Evolutionary conservation across 2,329 filamentous ascomycete genomes (phyloP).

Genomic region (Dendryphion nanum): DNA sequence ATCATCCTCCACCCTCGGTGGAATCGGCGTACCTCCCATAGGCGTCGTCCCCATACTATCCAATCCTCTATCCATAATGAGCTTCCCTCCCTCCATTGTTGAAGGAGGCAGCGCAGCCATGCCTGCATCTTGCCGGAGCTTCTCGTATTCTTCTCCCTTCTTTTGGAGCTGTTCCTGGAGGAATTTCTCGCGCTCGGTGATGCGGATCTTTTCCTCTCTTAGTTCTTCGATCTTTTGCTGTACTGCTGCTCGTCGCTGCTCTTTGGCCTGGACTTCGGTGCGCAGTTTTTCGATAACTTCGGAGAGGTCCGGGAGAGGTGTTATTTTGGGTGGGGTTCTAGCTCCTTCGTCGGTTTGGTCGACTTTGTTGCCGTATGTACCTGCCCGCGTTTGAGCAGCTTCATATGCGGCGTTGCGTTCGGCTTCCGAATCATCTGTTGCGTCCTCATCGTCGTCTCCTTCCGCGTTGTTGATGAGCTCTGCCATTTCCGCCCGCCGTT

Average conservation of each 20-base stretch:
- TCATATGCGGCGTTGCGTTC: slow-evolving; percentile 78
- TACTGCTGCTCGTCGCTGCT: slow-evolving; percentile 57
- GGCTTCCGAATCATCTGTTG: slow-evolving; percentile 63
- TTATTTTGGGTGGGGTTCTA: slow-evolving; percentile 69
- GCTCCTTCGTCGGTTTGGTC: slow-evolving; percentile 43
- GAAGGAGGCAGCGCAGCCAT: slow-evolving; percentile 35
- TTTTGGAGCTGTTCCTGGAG: slow-evolving; percentile 80
- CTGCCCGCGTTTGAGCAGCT: slow-evolving; percentile 78
- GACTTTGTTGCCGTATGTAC: slow-evolving; percentile 68
- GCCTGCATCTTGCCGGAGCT: slow-evolving; percentile 51
- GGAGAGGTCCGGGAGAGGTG: slow-evolving; percentile 71
- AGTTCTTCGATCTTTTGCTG: slow-evolving; percentile 64
- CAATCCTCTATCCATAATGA: slow-evolving; percentile 34
- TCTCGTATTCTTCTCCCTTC: slow-evolving; percentile 70
- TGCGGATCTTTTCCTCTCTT: slow-evolving; percentile 65
- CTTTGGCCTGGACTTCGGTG: slow-evolving; percentile 61
- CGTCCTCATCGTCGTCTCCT: slow-evolving; percentile 65
- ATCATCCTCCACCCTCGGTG: not conserved
- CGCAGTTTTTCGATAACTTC: slow-evolving; percentile 66
- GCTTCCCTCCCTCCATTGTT: slow-evolving; percentile 20
- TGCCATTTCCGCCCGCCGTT: slow-evolving; percentile 74
- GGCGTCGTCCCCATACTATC: slow-evolving; percentile 39
- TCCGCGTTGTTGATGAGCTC: slow-evolving; percentile 81
- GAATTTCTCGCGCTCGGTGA: slow-evolving; percentile 69
- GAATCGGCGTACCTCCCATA: slow-evolving; percentile 14